Evolutionary conservation across 257 asterid species (phyloP).

Genomic region (Solanum sitiens): DNA sequence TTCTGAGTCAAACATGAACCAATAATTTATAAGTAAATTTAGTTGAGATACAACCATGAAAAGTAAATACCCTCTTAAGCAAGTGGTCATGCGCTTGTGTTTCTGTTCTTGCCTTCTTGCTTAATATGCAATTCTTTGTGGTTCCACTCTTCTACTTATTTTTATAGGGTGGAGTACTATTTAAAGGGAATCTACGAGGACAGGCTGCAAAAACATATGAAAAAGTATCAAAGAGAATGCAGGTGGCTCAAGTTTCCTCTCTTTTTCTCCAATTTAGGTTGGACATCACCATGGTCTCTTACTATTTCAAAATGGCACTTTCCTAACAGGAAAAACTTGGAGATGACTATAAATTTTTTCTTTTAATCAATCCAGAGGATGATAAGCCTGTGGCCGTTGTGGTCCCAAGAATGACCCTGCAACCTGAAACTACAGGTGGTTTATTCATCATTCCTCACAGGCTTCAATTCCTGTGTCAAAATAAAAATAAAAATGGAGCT

Average conservation of each 20-base stretch:
- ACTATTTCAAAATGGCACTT: conserved; percentile 14
- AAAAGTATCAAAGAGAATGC: conserved; percentile 70
- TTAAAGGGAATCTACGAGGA: conserved; percentile 93
- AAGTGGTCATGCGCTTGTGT: neutral
- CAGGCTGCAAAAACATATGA: conserved; percentile 71
- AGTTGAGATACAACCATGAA: neutral
- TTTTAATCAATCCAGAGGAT: conserved; percentile 84
- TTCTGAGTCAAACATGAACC: neutral
- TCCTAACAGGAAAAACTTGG: conserved; percentile 79
- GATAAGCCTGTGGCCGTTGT: conserved; percentile 98
- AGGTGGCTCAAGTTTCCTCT: conserved; percentile 37
- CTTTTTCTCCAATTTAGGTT: conserved; percentile 5
- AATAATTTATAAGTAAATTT: neutral
- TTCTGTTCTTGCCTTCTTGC: neutral
- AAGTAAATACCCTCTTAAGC: neutral
- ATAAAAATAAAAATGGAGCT: neutral
- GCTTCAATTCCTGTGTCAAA: neutral
- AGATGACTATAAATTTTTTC: conserved; percentile 69
- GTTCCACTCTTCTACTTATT: neutral
- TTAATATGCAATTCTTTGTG: neutral
- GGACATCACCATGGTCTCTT: neutral
- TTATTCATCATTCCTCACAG: neutral
- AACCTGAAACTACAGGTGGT: conserved; percentile 72
- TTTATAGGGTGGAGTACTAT: conserved; percentile 78
- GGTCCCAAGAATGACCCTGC: conserved; percentile 78